Conservation (phyloP, 148 eudicot genomes). For the Linanthus parryae region DNA sequence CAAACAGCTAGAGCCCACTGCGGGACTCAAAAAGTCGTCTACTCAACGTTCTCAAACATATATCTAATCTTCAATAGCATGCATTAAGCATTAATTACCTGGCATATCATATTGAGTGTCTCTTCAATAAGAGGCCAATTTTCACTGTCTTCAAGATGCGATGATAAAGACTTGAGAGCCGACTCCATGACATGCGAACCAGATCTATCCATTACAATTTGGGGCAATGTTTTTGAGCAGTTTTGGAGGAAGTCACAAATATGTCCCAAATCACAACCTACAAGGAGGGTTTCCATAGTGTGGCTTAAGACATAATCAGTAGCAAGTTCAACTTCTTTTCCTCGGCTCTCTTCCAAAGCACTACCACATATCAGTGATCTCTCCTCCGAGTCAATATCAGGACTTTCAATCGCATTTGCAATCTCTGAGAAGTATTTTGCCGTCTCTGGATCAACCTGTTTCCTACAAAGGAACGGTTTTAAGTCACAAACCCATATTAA, state of each 20-base stretch:
- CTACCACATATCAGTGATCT: conserved; percentile 64
- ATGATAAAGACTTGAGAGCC: conserved; percentile 71
- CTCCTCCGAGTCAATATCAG: conserved; percentile 66
- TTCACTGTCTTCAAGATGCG: conserved; percentile 59
- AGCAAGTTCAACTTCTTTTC: conserved; percentile 86
- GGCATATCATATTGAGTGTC: conserved; percentile 54
- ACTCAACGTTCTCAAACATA: too few species aligned
- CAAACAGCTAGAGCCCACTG: too few species aligned
- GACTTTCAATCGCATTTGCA: conserved; percentile 60
- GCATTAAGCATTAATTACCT: conserved; percentile 33
- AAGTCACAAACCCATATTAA: background rate
- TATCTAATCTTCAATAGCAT: background rate
- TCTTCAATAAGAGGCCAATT: conserved; percentile 47
- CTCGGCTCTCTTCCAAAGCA: conserved; percentile 87
- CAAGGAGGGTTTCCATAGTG: conserved; percentile 69
- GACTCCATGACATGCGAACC: conserved; percentile 98
- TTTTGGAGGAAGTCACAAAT: conserved; percentile 66
- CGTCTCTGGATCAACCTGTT: conserved; percentile 82
- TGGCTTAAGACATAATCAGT: conserved; percentile 74
- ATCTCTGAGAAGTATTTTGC: conserved; percentile 74
- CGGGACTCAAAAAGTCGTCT: too few species aligned
- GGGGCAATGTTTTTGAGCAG: conserved; percentile 57
- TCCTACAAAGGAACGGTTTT: background rate
- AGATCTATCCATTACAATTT: conserved; percentile 64
- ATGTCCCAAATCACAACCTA: conserved; percentile 74